Percentiles rank a stretch among this genome's conserved stretches.
These are phyloP conservation scores for Diaporthe amygdali DNA, from an alignment of 2,329 filamentous ascomycete species.

Conservation along the genomic window DNA sequence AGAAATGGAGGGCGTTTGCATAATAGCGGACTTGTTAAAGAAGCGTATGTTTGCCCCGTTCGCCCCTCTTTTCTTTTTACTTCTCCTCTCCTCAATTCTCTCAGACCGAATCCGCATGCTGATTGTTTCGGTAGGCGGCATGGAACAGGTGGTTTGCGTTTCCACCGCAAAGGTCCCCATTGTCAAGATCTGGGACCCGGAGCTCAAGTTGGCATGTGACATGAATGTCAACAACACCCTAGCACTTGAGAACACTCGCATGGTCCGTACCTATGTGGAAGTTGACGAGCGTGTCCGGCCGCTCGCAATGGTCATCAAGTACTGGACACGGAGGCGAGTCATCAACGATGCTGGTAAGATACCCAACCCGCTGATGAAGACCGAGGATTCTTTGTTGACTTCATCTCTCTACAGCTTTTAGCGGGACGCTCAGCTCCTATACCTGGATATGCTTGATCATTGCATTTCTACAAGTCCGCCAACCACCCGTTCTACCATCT, in stretches of 20 bases:
- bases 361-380: background rate
- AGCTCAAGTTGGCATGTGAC: slow-evolving; percentile 86
- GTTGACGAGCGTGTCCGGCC: slow-evolving; percentile 90
- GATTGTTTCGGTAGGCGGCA: slow-evolving; percentile 72
- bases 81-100: background rate
- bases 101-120: background rate
- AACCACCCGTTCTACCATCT: slow-evolving; percentile 82
- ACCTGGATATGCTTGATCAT: slow-evolving; percentile 99
- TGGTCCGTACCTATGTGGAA: slow-evolving; percentile 97
- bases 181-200: slow-evolving; percentile 98
- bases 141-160: slow-evolving; percentile 95
- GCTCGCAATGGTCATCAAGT: slow-evolving; percentile 94
- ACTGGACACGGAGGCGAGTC: slow-evolving; percentile 93
- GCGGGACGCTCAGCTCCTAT: slow-evolving; percentile 95
- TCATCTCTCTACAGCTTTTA: slow-evolving; percentile 67
- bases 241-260: slow-evolving; percentile 93
- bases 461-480: slow-evolving; percentile 88
- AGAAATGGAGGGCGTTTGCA: slow-evolving; percentile 86
- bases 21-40: slow-evolving; percentile 84
- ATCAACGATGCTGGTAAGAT: slow-evolving; percentile 92
- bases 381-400: background rate
- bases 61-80: background rate
- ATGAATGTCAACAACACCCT: slow-evolving; percentile 99
- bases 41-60: slow-evolving; percentile 71
- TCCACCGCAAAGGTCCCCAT: slow-evolving; percentile 96